phyloP scores from a whole-genome alignment of 2,329 filamentous ascomycete genomes.

The Ceratocystiopsis sp. region DNA sequence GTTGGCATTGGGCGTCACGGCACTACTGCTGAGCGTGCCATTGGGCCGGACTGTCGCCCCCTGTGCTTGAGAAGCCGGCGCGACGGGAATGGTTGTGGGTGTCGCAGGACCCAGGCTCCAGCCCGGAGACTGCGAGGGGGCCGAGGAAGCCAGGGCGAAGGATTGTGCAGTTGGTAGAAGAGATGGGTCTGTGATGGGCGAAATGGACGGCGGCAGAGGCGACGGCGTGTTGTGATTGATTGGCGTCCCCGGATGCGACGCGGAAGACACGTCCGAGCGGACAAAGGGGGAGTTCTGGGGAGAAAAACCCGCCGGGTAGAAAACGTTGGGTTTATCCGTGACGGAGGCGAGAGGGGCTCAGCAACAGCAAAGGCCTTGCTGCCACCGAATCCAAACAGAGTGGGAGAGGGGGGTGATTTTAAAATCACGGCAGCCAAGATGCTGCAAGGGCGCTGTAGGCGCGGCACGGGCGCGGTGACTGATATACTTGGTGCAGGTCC shows the following conservation, averaged over 20 bases:
- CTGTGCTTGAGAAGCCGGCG: conserved; percentile 5
- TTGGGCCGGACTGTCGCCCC: conserved; percentile 7
- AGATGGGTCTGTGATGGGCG: too few species aligned
- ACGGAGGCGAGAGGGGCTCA: conserved; percentile 3
- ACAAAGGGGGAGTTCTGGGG: conserved; percentile 1
- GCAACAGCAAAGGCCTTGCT: conserved; percentile 6
- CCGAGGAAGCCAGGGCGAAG: conserved; percentile 10
- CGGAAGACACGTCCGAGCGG: conserved; percentile 1
- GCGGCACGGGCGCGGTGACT: too few species aligned
- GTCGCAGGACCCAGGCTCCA: conserved; percentile 9
- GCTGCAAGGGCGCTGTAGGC: too few species aligned
- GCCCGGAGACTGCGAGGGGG: conserved; percentile 8
- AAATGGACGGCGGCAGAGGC: neutral
- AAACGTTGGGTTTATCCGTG: conserved; percentile 7
- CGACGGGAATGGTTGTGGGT: neutral
- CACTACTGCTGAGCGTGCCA: conserved; percentile 1
- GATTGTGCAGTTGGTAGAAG: conserved; percentile 6
- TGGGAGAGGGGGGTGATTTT: neutral
- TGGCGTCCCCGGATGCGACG: neutral
- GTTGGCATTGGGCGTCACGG: conserved; percentile 6
- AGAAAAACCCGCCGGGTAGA: conserved; percentile 5
- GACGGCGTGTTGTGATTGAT: neutral
- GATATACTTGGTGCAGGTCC: too few species aligned
- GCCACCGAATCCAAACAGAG: conserved; percentile 3
- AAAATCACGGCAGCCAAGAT: too few species aligned